Percentiles rank a stretch among this genome's conserved stretches.
Conservation (phyloP, 1,284 basidiomycete species). For the Tausonia pullulans region DNA sequence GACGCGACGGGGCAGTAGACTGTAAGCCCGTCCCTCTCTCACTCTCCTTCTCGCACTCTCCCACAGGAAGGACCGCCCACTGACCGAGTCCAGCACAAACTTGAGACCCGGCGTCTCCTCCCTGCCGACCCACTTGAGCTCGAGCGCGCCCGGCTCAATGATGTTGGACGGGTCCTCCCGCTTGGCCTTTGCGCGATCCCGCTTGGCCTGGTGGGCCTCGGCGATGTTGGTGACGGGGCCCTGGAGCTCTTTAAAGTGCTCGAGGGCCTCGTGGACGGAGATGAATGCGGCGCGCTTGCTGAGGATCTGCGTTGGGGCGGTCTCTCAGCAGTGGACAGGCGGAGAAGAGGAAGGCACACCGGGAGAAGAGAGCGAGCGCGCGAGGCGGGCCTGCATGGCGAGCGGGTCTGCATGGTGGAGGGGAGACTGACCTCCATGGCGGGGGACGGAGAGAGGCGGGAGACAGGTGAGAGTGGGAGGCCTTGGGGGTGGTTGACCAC, state of each 20-base stretch:
- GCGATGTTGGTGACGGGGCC: conserved; percentile 6
- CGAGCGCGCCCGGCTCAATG: neutral
- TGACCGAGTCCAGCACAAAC: conserved; percentile 4
- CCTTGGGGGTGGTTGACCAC: neutral
- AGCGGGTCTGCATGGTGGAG: too few species aligned
- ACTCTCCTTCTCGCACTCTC: too few species aligned
- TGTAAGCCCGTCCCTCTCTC: too few species aligned
- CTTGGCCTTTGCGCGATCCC: neutral
- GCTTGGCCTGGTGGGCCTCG: neutral
- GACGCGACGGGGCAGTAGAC: neutral
- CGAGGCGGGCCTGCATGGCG: neutral
- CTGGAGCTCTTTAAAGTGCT: conserved; percentile 9
- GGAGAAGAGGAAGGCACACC: neutral
- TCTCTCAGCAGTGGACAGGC: conserved; percentile 1
- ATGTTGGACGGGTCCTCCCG: conserved; percentile 4
- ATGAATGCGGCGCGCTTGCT: conserved; percentile 11
- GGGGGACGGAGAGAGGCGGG: neutral
- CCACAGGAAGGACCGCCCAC: neutral
- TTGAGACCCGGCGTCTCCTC: conserved; percentile 4
- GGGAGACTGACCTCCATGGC: conserved; percentile 9
- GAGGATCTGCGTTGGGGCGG: conserved; percentile 9
- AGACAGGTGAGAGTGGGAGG: too few species aligned
- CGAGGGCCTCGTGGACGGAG: conserved; percentile 10
- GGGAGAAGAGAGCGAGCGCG: neutral
- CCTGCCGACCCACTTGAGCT: neutral